Percentiles rank a stretch among this genome's conserved stretches.
phyloP scores from a whole-genome alignment of 2,329 filamentous ascomycete species.

The Colletotrichum lindemuthianum region DNA sequence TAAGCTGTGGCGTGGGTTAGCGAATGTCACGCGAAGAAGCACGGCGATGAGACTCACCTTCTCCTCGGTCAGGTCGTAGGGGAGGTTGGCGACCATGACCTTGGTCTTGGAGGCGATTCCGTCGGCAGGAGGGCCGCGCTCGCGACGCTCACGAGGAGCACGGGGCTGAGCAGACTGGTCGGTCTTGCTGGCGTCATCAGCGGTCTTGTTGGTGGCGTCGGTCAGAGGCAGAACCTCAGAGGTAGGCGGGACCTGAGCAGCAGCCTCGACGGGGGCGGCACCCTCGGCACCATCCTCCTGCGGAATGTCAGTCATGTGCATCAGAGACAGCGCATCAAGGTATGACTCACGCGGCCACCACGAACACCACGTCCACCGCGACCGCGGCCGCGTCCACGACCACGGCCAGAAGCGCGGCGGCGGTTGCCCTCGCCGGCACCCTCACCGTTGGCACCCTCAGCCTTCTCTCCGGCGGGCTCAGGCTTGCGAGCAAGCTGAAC shows the following conservation, averaged over 20 bases:
- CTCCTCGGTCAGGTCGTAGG: conserved; percentile 97
- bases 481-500: conserved; percentile 99
- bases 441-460: conserved; percentile 80
- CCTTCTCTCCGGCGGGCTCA: conserved; percentile 82
- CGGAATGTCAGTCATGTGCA: conserved; percentile 28
- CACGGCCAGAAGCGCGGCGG: conserved; percentile 71
- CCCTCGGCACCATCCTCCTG: conserved; percentile 59
- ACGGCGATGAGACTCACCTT: conserved; percentile 70
- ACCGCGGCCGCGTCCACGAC: conserved; percentile 76
- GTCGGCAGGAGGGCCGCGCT: conserved; percentile 96
- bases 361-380: conserved; percentile 73
- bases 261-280: conserved; percentile 52
- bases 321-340: background rate
- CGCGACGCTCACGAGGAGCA: conserved; percentile 69
- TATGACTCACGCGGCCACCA: conserved; percentile 55
- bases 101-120: conserved; percentile 99
- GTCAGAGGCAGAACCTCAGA: conserved; percentile 67
- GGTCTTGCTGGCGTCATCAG: conserved; percentile 69
- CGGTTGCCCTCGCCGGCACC: conserved; percentile 74
- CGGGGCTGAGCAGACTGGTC: conserved; percentile 63
- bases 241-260: conserved; percentile 55
- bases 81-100: conserved; percentile 99
- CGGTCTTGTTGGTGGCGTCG: conserved; percentile 68
- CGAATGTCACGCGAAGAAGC: background rate
- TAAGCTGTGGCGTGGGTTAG: conserved; percentile 71